phyloP scores from a whole-genome alignment of 2,329 filamentous ascomycete genomes.

The Penicillium occitanis region DNA sequence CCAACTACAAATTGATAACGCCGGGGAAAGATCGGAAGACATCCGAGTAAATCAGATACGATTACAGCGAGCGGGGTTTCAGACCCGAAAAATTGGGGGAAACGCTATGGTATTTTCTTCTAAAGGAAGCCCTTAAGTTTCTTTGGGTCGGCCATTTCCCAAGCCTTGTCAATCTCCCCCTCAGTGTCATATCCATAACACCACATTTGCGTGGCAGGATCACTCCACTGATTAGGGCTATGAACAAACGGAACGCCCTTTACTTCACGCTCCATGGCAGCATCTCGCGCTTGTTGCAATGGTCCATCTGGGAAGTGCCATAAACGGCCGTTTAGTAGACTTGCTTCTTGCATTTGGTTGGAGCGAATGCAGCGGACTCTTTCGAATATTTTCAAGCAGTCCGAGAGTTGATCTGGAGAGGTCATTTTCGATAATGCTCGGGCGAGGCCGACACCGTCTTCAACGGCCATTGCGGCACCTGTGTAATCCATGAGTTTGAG shows the following conservation, averaged over 20 bases:
- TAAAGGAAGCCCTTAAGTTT: not conserved
- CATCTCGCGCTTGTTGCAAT: slow-evolving; percentile 44
- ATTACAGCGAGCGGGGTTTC: not conserved
- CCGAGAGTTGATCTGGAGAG: slow-evolving; percentile 4
- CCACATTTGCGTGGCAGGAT: slow-evolving; percentile 50
- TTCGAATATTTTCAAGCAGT: slow-evolving; percentile 41
- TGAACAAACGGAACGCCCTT: slow-evolving; percentile 37
- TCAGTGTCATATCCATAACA: slow-evolving; percentile 53
- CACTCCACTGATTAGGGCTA: slow-evolving; percentile 53
- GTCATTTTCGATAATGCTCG: slow-evolving; percentile 32
- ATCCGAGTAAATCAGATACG: not conserved
- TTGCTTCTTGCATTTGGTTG: slow-evolving; percentile 47
- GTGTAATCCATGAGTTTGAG: slow-evolving; percentile 41
- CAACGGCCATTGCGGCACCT: slow-evolving; percentile 66
- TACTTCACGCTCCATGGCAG: slow-evolving; percentile 44
- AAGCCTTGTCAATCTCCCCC: slow-evolving; percentile 36
- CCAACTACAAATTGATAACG: not conserved
- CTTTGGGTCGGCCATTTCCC: slow-evolving; percentile 17
- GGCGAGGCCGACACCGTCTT: slow-evolving; percentile 65
- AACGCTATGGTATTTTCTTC: not conserved
- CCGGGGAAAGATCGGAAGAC: not conserved
- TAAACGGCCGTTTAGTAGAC: slow-evolving; percentile 48
- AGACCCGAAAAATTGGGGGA: not conserved
- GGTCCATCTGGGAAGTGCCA: slow-evolving; percentile 52
- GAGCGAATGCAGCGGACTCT: slow-evolving; percentile 36